A percentile compares a stretch with the other conserved stretches of the same genome.
Conservation (phyloP, 345 rosid genomes). For the Acer saccharum region DNA sequence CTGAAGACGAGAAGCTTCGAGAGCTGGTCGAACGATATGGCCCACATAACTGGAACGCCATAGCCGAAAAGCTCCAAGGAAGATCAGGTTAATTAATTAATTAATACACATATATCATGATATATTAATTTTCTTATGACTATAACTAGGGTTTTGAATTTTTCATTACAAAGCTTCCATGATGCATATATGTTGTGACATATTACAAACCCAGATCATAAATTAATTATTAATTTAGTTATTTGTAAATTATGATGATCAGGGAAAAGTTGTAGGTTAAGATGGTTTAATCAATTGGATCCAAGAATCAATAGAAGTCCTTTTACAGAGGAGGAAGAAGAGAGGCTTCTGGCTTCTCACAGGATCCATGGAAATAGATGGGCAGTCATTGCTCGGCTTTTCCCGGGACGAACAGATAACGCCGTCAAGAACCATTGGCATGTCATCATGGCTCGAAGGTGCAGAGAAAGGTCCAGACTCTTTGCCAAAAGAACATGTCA, state of each 20-base stretch:
- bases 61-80: slow-evolving; percentile 70
- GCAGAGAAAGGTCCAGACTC: slow-evolving; percentile 51
- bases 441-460: slow-evolving; percentile 86
- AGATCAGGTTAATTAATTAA: slow-evolving; percentile 53
- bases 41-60: slow-evolving; percentile 88
- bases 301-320: slow-evolving; percentile 88
- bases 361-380: slow-evolving; percentile 89
- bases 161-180: neutral
- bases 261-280: slow-evolving; percentile 96
- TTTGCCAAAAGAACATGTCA: slow-evolving; percentile 12
- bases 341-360: slow-evolving; percentile 73
- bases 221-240: neutral
- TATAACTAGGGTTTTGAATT: neutral
- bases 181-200: neutral
- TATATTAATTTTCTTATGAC: neutral
- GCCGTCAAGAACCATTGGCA: slow-evolving; percentile 99
- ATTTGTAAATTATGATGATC: neutral
- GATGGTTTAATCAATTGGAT: slow-evolving; percentile 96
- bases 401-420: slow-evolving; percentile 94
- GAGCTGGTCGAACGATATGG: slow-evolving; percentile 68
- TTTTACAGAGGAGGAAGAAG: slow-evolving; percentile 92
- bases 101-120: neutral
- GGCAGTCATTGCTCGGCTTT: slow-evolving; percentile 80
- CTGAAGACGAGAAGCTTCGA: slow-evolving; percentile 71
- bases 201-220: neutral